Percentiles rank a stretch among this genome's conserved stretches.
Evolutionary conservation across 768 basidiomycete genomes (phyloP).

Genomic region (Pisolithus sp.): DNA sequence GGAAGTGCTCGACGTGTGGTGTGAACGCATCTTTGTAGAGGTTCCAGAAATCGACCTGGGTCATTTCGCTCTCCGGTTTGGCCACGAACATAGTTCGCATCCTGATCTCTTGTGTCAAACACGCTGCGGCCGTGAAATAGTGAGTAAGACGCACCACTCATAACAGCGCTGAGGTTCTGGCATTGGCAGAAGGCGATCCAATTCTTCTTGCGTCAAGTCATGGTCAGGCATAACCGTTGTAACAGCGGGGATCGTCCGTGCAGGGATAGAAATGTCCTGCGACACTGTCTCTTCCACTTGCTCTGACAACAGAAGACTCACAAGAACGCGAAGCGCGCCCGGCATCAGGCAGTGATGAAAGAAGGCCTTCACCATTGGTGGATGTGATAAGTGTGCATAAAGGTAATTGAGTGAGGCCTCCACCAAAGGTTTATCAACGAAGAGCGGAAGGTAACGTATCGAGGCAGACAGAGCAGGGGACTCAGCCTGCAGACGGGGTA

Average conservation of each 20-base stretch:
- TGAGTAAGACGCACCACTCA: constrained; percentile 54
- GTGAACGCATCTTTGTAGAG: constrained; percentile 83
- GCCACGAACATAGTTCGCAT: constrained; percentile 86
- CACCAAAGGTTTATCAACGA: constrained; percentile 60
- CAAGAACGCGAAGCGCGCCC: constrained; percentile 59
- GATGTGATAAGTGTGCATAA: constrained; percentile 68
- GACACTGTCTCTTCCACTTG: constrained; percentile 65
- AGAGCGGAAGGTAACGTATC: constrained; percentile 67
- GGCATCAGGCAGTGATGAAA: constrained; percentile 66
- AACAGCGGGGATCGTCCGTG: constrained; percentile 52
- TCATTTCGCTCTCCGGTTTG: constrained; percentile 72
- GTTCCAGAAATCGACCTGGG: constrained; percentile 94
- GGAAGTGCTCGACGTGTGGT: constrained; percentile 48
- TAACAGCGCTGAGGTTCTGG: constrained; percentile 76
- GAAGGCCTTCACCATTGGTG: constrained; percentile 72
- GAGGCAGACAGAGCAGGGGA: constrained; percentile 59
- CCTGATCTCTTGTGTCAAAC: constrained; percentile 43
- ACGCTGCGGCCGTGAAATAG: not conserved
- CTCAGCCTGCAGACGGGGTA: constrained; percentile 42
- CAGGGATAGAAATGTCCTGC: constrained; percentile 53
- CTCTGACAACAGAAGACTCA: constrained; percentile 60
- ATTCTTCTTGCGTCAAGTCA: constrained; percentile 65
- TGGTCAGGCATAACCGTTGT: constrained; percentile 47
- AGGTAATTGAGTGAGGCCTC: constrained; percentile 71
- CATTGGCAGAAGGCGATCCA: constrained; percentile 49